phyloP scores from a whole-genome alignment of 768 basidiomycete genomes.

The Antrodiella citrinella region DNA sequence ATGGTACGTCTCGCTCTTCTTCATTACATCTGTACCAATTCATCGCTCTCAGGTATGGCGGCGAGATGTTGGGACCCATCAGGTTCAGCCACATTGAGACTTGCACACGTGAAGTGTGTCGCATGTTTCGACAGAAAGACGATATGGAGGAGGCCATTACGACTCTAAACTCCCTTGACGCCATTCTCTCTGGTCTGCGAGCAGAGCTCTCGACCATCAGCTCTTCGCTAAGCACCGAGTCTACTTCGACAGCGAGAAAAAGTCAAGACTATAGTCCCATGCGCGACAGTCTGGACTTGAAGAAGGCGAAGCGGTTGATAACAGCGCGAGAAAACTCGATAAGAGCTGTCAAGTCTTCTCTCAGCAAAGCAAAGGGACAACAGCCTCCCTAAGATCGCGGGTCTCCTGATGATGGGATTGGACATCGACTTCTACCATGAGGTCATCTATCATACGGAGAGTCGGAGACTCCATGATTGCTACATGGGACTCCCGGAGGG shows the following conservation, averaged over 20 bases:
- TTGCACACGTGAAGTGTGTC: conserved; percentile 69
- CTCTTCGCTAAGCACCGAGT: background rate
- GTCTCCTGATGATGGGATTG: too few species aligned
- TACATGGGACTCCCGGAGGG: too few species aligned
- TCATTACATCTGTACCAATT: background rate
- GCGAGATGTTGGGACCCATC: conserved; percentile 68
- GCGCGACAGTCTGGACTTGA: conserved; percentile 37
- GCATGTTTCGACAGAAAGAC: conserved; percentile 55
- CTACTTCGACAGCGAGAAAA: background rate
- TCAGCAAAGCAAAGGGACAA: conserved; percentile 32
- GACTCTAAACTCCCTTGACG: conserved; percentile 53
- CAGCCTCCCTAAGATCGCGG: too few species aligned
- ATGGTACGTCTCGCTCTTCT: conserved; percentile 41
- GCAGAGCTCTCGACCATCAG: conserved; percentile 29
- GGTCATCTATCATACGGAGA: too few species aligned
- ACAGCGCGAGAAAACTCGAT: conserved; percentile 65
- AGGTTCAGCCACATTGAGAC: conserved; percentile 73
- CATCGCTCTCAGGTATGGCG: conserved; percentile 57
- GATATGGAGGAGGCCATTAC: conserved; percentile 57
- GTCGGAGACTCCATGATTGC: too few species aligned
- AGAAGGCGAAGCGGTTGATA: conserved; percentile 60
- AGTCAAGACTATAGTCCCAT: conserved; percentile 38
- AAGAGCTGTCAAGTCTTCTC: conserved; percentile 46
- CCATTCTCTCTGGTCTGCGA: conserved; percentile 49
- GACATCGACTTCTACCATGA: too few species aligned